A percentile compares a stretch with the other conserved stretches of the same genome.
Evolutionary conservation across 495 filamentous ascomycete genomes (phyloP).

Genomic region (Penicillium canescens): DNA sequence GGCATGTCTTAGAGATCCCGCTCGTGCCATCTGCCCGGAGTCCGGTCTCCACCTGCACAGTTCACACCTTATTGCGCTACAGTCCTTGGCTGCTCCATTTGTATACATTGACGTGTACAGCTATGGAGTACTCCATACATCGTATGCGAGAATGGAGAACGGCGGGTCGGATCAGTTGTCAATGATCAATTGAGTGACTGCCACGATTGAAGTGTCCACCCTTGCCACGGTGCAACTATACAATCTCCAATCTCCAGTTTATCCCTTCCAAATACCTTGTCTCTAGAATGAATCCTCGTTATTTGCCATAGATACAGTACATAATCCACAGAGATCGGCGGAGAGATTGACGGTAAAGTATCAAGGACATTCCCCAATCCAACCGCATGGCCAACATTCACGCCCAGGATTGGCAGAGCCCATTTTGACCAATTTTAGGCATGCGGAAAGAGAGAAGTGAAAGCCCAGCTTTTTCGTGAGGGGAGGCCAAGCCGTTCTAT

Average conservation of each 20-base stretch:
- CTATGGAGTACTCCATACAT: no score
- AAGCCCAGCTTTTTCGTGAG: not conserved
- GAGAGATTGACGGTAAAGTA: no score
- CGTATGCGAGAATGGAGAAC: not conserved
- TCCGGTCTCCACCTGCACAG: constrained; percentile 25
- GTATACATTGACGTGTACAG: not conserved
- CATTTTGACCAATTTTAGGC: not conserved
- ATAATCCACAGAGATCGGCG: no score
- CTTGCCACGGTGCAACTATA: constrained; percentile 3
- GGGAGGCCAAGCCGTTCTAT: constrained; percentile 6
- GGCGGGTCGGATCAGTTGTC: constrained; percentile 3
- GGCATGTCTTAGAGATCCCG: constrained; percentile 4
- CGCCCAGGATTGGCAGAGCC: not conserved
- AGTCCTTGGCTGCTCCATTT: not conserved
- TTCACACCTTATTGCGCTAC: constrained; percentile 31
- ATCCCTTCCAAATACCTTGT: not conserved
- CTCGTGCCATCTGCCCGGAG: constrained; percentile 8
- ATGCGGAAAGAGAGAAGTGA: not conserved
- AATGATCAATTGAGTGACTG: constrained; percentile 7
- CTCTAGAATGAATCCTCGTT: not conserved
- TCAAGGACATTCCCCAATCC: constrained; percentile 6
- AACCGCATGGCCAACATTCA: not conserved
- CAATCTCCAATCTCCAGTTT: not conserved
- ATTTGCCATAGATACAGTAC: not conserved
- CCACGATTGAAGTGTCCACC: not conserved